A percentile compares a stretch with the other conserved stretches of the same genome.
Evolutionary conservation across 2,329 filamentous ascomycete genomes (phyloP).

Genomic region (Ceratocystiopsis sp.): DNA sequence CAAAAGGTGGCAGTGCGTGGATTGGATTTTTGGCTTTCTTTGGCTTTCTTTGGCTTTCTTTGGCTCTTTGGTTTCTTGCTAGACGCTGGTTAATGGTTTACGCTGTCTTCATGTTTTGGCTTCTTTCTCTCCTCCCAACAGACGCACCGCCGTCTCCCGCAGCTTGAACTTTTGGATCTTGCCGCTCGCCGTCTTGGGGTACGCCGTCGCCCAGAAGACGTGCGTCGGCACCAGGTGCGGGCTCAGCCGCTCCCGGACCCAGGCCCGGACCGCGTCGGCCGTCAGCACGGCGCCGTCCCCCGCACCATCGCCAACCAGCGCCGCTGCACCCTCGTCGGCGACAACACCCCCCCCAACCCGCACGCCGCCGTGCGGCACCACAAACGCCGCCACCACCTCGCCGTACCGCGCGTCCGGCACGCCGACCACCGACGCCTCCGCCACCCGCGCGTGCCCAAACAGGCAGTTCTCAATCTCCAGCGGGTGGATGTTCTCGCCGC

Average conservation of each 20-base stretch:
- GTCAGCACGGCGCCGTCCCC: conserved; percentile 20
- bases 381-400: conserved; percentile 73
- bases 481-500: conserved; percentile 91
- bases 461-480: conserved; percentile 84
- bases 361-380: conserved; percentile 36
- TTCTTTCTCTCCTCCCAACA: background rate
- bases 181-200: conserved; percentile 87
- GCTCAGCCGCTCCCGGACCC: conserved; percentile 53
- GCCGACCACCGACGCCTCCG: conserved; percentile 69
- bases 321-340: conserved; percentile 7
- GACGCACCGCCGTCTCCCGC: conserved; percentile 36
- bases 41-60: background rate
- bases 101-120: too few relatives aligned
- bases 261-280: conserved; percentile 44
- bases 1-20: conserved; percentile 29
- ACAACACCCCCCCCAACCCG: conserved; percentile 12
- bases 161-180: conserved; percentile 95
- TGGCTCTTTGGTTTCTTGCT: background rate
- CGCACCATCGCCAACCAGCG: conserved; percentile 5
- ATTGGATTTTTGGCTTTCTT: too few relatives aligned
- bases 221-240: conserved; percentile 73
- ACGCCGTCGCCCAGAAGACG: conserved; percentile 74
- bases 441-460: conserved; percentile 51
- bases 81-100: too few relatives aligned
- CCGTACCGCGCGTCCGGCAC: conserved; percentile 69